Conservation (phyloP, 2,329 filamentous ascomycete species). For the Ophioceras dolichostomum region DNA sequence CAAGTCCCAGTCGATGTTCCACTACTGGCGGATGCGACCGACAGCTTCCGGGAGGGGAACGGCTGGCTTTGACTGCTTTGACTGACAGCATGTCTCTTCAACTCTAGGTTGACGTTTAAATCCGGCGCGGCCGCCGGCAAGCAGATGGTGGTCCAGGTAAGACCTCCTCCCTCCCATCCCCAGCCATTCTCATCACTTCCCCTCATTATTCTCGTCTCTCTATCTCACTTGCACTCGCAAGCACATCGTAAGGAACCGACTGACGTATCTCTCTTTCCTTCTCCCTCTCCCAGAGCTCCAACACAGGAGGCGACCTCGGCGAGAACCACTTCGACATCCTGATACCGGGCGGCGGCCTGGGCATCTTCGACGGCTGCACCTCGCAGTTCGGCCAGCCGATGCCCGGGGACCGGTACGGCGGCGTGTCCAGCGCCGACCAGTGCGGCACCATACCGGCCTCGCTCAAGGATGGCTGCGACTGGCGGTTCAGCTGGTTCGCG, state of each 20-base stretch:
- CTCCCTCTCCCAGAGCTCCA: too few relatives aligned
- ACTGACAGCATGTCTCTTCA: neutral
- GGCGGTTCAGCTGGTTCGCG: slow-evolving; percentile 53
- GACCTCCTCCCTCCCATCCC: too few relatives aligned
- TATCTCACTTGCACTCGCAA: too few relatives aligned
- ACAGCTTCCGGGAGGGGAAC: neutral
- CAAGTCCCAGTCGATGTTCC: too few relatives aligned
- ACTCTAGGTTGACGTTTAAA: slow-evolving; percentile 37
- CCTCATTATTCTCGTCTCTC: too few relatives aligned
- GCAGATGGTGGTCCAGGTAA: slow-evolving; percentile 51
- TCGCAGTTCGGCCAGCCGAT: slow-evolving; percentile 28
- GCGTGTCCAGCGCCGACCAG: slow-evolving; percentile 25
- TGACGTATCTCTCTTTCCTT: too few relatives aligned
- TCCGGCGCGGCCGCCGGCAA: slow-evolving; percentile 41
- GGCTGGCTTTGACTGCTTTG: neutral
- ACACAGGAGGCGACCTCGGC: slow-evolving; percentile 45
- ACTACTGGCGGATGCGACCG: too few relatives aligned
- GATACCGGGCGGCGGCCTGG: slow-evolving; percentile 43
- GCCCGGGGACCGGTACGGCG: slow-evolving; percentile 31
- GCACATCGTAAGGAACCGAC: too few relatives aligned
- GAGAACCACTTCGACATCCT: slow-evolving; percentile 46
- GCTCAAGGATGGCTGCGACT: slow-evolving; percentile 35
- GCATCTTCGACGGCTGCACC: slow-evolving; percentile 35
- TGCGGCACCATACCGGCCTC: slow-evolving; percentile 15
- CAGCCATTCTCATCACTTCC: too few relatives aligned